Evolutionary conservation across 2,329 filamentous ascomycete genomes (phyloP), one percentile per base, ranked within the genome.

Genomic region (Penicillium sp.): DNA sequence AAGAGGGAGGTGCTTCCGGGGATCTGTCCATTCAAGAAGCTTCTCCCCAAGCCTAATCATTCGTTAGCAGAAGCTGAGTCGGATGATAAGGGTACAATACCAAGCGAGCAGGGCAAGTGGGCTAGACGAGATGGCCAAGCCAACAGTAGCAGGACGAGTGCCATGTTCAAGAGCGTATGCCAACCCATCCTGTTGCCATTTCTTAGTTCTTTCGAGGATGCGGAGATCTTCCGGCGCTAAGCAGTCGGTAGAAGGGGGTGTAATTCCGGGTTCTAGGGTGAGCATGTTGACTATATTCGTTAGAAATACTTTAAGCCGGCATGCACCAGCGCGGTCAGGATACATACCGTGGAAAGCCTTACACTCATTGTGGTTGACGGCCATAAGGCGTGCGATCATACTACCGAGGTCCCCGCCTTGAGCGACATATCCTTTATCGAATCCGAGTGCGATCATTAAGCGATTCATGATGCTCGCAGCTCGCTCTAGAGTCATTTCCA

Each of bases 351-450:
- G 59, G 44, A 60, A 40, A 35, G 79, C 84, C 71, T 83, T 85
- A 72, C 83, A 86, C 50, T 80, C 78, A 0, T 78, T 69, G 51
- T 80, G 79, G 0, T 70, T 72, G 0, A 73, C 75, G 4, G 79
- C 80, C 49, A 87, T 69, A 0, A 78, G 64, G 13, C 83, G 73
- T 0, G 79, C 73, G 4, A 86, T 60, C 28, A 77, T 72, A 47
- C 78, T 79, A 2, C 85, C 83, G 1, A 88, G 75, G 65, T 89
- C 86, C 3, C 86, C 86, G 10, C 86, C 86, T 70, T 88, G 85
- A 0, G 79, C 79, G 8, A 86, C 71, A 64, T 88, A 88, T 2
- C 82, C 82, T 0, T 65, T 63, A 0, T 75, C 77, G 51, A 88
- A 85, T 0, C 86, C 86, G 3, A 88, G 78, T 0, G 76, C 76